Percentiles rank a stretch among this genome's conserved stretches.
Conservation (phyloP, 257 asterid genomes). For the Solanum acaule region DNA sequence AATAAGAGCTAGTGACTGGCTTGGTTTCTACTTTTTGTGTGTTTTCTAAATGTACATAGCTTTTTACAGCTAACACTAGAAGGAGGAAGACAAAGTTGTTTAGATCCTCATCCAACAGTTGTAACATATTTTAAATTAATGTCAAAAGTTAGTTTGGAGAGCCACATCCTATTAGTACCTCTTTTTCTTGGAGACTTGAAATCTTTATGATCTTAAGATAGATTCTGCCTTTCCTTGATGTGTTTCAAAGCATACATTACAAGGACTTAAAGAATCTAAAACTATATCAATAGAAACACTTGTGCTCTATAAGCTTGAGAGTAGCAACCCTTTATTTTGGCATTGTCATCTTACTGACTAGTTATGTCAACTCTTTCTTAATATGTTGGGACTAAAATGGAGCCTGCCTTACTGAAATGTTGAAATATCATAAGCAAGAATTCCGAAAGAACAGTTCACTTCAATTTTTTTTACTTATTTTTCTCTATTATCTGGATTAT, state of each 20-base stretch:
- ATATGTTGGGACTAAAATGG: no score
- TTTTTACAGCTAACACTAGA: slow-evolving; percentile 12
- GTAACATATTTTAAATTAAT: slow-evolving; percentile 8
- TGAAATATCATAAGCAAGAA: background rate
- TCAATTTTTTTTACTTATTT: background rate
- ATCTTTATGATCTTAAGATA: background rate
- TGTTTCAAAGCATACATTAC: background rate
- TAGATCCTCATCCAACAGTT: background rate
- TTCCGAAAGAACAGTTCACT: background rate
- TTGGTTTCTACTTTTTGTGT: slow-evolving; percentile 6
- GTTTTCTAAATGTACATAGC: slow-evolving; percentile 26
- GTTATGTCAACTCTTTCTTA: background rate
- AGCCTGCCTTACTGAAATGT: background rate
- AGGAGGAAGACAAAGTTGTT: background rate
- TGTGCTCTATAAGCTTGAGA: background rate
- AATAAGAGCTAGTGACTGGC: background rate
- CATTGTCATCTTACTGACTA: background rate
- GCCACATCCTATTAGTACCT: background rate
- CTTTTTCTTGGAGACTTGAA: slow-evolving; percentile 7
- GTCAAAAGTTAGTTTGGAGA: slow-evolving; percentile 1
- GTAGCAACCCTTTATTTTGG: background rate
- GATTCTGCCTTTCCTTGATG: background rate
- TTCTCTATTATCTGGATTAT: background rate
- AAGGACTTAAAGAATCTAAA: background rate
- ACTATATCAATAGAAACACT: background rate